Percentiles rank a stretch among this genome's conserved stretches.
These are phyloP conservation scores for Phlyctochytrium planicorne DNA, from an alignment of 192 early-diverging fungal species.

Conservation along the genomic window DNA sequence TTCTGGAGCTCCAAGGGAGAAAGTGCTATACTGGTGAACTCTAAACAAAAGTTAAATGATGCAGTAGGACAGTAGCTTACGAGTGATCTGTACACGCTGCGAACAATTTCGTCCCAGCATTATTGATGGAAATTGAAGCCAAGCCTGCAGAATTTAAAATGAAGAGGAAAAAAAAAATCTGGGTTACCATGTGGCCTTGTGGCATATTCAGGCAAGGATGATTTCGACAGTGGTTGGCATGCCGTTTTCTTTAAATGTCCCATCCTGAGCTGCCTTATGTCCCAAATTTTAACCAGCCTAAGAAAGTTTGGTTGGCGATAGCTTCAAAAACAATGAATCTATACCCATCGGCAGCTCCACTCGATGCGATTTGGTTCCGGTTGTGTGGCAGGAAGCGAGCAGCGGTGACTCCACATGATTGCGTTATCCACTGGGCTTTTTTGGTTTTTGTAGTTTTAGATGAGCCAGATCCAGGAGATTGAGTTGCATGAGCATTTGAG, in stretches of 20 bases:
- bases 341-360: slow-evolving; percentile 67
- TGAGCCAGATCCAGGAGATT: no score
- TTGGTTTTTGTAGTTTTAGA: slow-evolving; percentile 10
- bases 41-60: slow-evolving; percentile 3
- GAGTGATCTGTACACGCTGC: slow-evolving; percentile 70
- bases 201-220: background rate
- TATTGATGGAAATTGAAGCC: slow-evolving; percentile 62
- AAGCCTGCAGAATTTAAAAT: slow-evolving; percentile 41
- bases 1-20: slow-evolving; percentile 46
- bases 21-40: slow-evolving; percentile 66
- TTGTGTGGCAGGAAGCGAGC: slow-evolving; percentile 49
- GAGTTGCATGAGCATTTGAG: slow-evolving; percentile 43
- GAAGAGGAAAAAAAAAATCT: background rate
- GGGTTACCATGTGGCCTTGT: background rate
- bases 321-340: slow-evolving; percentile 7
- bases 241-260: slow-evolving; percentile 9
- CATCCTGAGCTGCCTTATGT: slow-evolving; percentile 62
- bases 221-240: background rate
- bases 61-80: slow-evolving; percentile 22
- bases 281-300: slow-evolving; percentile 79
- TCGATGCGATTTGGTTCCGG: slow-evolving; percentile 53
- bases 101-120: slow-evolving; percentile 65
- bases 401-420: slow-evolving; percentile 51
- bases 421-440: slow-evolving; percentile 9
- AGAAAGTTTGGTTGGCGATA: slow-evolving; percentile 20